phyloP scores from a whole-genome alignment of 2,329 filamentous ascomycete species.

The Colletotrichum sp. region DNA sequence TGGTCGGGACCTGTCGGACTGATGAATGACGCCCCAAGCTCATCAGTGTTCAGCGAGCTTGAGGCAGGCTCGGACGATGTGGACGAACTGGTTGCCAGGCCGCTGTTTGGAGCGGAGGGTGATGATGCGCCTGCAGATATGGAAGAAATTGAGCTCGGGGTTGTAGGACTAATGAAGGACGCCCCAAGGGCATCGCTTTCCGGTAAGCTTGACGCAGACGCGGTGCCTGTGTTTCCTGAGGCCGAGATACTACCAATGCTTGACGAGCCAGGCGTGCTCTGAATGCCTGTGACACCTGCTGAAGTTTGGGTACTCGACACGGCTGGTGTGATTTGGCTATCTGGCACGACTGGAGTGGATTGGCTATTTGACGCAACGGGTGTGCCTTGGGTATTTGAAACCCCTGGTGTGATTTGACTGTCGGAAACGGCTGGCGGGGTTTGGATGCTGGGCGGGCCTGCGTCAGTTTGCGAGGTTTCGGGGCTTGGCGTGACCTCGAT shows the following conservation, averaged over 20 bases:
- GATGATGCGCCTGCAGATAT: neutral
- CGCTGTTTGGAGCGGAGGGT: neutral
- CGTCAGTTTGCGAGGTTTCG: neutral
- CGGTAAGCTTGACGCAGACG: neutral
- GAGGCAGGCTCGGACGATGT: neutral
- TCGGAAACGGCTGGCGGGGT: neutral
- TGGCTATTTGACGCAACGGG: neutral
- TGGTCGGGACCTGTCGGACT: neutral
- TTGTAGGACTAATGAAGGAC: neutral
- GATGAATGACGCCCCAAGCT: neutral
- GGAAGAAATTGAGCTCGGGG: neutral
- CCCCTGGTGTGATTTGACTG: neutral
- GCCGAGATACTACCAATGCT: neutral
- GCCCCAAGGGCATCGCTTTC: rapidly evolving
- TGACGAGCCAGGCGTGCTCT: neutral
- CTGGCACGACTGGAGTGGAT: neutral
- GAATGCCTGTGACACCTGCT: neutral
- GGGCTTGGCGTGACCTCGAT: neutral
- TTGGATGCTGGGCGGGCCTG: neutral
- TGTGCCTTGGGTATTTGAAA: neutral
- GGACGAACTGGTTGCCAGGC: too few species aligned
- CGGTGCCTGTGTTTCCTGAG: rapidly evolving
- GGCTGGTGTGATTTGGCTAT: neutral
- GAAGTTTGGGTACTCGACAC: neutral
- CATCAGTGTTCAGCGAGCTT: neutral